phyloP scores from a whole-genome alignment of 202 grass and related monocot genomes.

The Carex arenaria region DNA sequence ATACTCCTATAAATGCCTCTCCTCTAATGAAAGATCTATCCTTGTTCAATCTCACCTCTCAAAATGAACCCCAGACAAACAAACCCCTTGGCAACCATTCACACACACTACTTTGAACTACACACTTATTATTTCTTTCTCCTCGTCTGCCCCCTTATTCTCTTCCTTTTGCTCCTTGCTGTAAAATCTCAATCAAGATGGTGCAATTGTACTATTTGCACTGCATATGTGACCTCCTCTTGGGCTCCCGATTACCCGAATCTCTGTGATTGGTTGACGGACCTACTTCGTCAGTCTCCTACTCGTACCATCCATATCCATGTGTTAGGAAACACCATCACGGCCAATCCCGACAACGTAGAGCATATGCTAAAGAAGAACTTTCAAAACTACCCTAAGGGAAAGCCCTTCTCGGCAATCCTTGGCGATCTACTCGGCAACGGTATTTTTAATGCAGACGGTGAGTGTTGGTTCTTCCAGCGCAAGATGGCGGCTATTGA shows the following conservation, averaged over 20 bases:
- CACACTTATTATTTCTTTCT: background rate
- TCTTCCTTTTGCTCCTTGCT: background rate
- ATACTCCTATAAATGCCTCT: background rate
- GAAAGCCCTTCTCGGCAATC: constrained; percentile 32
- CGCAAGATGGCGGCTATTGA: constrained; percentile 64
- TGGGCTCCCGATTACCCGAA: constrained; percentile 35
- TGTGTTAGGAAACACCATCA: constrained; percentile 36
- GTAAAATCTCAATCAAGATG: constrained; percentile 20
- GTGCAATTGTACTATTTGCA: constrained; percentile 49
- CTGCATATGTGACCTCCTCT: constrained; percentile 30
- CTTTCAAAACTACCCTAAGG: constrained; percentile 55
- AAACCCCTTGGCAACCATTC: background rate
- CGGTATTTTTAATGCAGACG: constrained; percentile 54
- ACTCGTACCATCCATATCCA: constrained; percentile 39
- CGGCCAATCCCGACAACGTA: constrained; percentile 37
- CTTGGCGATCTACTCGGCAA: constrained; percentile 44
- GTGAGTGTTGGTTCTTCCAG: constrained; percentile 39
- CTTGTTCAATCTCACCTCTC: background rate
- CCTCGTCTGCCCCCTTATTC: background rate
- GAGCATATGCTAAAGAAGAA: constrained; percentile 40
- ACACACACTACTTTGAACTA: background rate
- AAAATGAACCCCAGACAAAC: constrained; percentile 5
- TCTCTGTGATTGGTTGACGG: constrained; percentile 46
- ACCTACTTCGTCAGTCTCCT: constrained; percentile 35
- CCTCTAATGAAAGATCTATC: background rate